phyloP scores from a whole-genome alignment of 768 basidiomycete genomes.

The Boletus tomentosulus region DNA sequence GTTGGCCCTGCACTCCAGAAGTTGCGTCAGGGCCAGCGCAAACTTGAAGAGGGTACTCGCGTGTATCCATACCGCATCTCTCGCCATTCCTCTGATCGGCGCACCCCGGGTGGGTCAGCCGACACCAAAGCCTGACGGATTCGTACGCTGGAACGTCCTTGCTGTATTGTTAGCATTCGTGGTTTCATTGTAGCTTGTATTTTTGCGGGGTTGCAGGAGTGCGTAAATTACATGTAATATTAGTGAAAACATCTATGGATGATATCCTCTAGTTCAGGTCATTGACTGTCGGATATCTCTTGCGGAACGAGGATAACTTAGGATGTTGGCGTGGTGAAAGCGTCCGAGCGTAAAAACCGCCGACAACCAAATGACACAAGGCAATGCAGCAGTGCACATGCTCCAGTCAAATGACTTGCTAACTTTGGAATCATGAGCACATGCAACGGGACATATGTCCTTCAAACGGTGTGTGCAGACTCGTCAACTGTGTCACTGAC shows the following conservation, averaged over 20 bases:
- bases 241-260: background rate
- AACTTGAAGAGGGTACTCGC: constrained; percentile 43
- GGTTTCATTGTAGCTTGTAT: constrained; percentile 6
- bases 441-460: too few relatives aligned
- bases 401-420: too few relatives aligned
- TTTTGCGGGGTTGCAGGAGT: background rate
- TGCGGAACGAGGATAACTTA: too few relatives aligned
- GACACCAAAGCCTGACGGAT: background rate
- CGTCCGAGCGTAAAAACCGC: too few relatives aligned
- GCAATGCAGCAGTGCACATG: too few relatives aligned
- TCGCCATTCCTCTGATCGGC: constrained; percentile 14
- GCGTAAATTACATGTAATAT: background rate
- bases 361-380: too few relatives aligned
- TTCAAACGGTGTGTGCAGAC: too few relatives aligned
- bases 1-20: constrained; percentile 46
- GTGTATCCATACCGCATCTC: constrained; percentile 56
- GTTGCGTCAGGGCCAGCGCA: constrained; percentile 41
- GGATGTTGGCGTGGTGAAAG: too few relatives aligned
- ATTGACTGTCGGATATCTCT: too few relatives aligned
- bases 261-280: too few relatives aligned
- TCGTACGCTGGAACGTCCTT: background rate
- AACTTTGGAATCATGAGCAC: too few relatives aligned
- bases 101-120: background rate
- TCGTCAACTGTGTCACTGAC: too few relatives aligned
- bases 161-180: constrained; percentile 19